Base-by-base conservation (phyloP, 345 rosid species). In the Erucastrum elatum region DNA sequence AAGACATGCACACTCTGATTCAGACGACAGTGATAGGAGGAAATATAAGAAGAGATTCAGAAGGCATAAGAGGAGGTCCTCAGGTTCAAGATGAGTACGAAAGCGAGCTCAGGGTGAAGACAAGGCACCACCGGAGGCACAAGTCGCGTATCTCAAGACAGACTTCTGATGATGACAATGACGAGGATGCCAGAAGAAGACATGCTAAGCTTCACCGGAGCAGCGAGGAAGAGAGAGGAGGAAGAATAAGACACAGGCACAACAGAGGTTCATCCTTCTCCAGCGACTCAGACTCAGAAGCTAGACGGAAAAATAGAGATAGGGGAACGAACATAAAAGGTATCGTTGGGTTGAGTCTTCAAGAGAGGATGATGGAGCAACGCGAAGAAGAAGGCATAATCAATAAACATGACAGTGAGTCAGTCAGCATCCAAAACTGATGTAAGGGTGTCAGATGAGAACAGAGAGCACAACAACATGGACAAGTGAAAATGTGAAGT, bases 21-120 rank as follows among this genome's bases (percentile, higher is more conserved):
- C 87, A 8, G 86, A 84, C 74, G 90, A 87, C 75, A 67, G 72
- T 78, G 96, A 84, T 17, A 86, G 9, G 79, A 85, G 61, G 83
- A 86, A 75, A 81, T 92, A 87, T 59, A 92, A 70, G n/a, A n/a
- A n/a, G 82, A 88, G 85, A 74, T 84, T 86, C 9, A 68, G 78
- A 56, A 90, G 74, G 76, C 83, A 46, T 5, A 89, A 79, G 85
- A 84, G 88, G 66, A 84, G 64, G 66, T 84, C 89, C 37, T 82
- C 81, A 1, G 77, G 72, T 56, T 68, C 84, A 21, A 82, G 84
- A 83, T 70, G 88, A 78, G 34, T 83, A 68, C 73, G 84, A 80
- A 21, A 84, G 86, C 46, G 82, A 76, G 8, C 82, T 80, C 75
- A 87, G 71, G 81, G 78, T 79, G 81, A 87, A 78, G 83, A 86